These are phyloP conservation scores for Parachlorella kessleri DNA, from an alignment of 139 green algal species.

Conservation along the genomic window DNA sequence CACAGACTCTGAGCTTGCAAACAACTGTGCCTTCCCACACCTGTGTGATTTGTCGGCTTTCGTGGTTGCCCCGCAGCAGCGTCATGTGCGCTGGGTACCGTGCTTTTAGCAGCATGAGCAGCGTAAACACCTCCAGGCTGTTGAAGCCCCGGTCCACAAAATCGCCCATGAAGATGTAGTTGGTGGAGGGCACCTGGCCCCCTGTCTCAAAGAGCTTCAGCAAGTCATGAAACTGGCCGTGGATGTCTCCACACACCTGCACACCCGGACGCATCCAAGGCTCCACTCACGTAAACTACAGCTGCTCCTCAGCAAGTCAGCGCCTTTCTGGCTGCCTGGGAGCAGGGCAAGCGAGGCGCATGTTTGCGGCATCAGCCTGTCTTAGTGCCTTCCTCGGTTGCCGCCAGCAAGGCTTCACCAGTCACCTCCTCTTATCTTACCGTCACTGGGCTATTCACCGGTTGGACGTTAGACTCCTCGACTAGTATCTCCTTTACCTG, in stretches of 20 bases:
- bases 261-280: too few species aligned
- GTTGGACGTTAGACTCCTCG: constrained; percentile 99
- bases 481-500: constrained; percentile 98
- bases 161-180: constrained; percentile 99
- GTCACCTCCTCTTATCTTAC: too few species aligned
- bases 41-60: constrained; percentile 99
- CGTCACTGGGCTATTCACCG: constrained; percentile 96
- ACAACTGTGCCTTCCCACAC: too few species aligned
- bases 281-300: too few species aligned
- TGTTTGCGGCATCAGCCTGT: too few species aligned
- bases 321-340: too few species aligned
- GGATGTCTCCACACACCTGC: constrained; percentile 98
- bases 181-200: constrained; percentile 92
- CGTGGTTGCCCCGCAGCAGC: constrained; percentile 97
- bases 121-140: constrained; percentile 96
- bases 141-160: constrained; percentile 99
- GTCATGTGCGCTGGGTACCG: constrained; percentile 95
- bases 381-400: too few species aligned
- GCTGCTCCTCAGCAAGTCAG: too few species aligned
- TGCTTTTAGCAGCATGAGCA: constrained; percentile 98
- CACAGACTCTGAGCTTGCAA: too few species aligned
- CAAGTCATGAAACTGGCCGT: constrained; percentile 99
- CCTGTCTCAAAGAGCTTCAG: constrained; percentile 97
- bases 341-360: too few species aligned
- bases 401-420: too few species aligned